Base-by-base conservation (phyloP, 108 stramenopile species). In the Fragilaria radians region DNA sequence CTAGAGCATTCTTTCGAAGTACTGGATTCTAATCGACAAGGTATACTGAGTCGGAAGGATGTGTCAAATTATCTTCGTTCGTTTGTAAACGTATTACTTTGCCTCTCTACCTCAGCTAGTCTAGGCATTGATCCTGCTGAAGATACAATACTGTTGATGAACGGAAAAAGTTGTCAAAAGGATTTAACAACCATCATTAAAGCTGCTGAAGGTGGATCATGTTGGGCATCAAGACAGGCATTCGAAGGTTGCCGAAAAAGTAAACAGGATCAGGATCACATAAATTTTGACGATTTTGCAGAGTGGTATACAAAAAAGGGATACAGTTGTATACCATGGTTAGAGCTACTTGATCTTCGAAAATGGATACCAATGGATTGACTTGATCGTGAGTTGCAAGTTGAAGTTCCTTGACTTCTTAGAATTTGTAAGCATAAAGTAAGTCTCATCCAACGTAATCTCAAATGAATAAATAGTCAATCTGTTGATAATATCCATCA, bases 231-330 rank as follows among this genome's bases (percentile, higher is more conserved):
- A 28, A 48, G 64, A 1, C 79, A 82, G 62, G 84, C 85, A 28
- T 89, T 93, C 46, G 61, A 78, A 25, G 66, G 71, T 32, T 36
- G 30, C 2, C 34, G 3, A 19, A 33, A 31, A 19, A 19, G 1
- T 17, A 31, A 24, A 36, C 19, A 73, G 69, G 21, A 72, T 42
- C 34, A 57, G 58, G 63, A 75, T 45, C 60, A 63, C 14, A 66
- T 90, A 28, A 72, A 64, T 47, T 95, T 92, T 57, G 91, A 95
- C 54, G 91, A 95, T 54, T 93, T 95, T 73, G 94, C 91, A 1
- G 86, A 86, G 31, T 95, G 94, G 94, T 95, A 95, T 55, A 92
- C 94, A 5, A 76, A 78, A 33, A 76, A 80, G 11, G 91, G 91
- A 4, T 83, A 85, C 64, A 74, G 74, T 54, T 81, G 76, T 55